phyloP scores from a whole-genome alignment of 2,329 filamentous ascomycete species.

The Monosporascus sp. region DNA sequence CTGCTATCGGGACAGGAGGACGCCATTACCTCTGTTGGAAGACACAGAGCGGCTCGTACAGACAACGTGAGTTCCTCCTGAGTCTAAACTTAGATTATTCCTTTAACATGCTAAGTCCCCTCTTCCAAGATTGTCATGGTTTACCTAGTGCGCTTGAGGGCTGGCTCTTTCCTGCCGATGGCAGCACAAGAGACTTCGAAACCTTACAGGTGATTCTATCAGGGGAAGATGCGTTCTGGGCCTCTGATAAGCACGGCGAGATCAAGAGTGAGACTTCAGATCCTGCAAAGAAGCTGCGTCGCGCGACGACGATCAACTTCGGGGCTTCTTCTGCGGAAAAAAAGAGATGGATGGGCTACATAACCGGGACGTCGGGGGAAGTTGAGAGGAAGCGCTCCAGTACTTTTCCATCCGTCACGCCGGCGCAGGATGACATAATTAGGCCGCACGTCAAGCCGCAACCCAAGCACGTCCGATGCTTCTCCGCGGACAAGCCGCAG shows the following conservation, averaged over 20 bases:
- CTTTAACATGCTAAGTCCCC: not conserved
- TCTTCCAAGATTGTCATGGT: constrained; percentile 18
- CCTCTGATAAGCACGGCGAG: constrained; percentile 22
- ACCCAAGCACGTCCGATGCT: constrained; percentile 8
- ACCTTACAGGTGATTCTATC: constrained; percentile 25
- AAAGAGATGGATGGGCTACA: constrained; percentile 8
- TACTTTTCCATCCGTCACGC: constrained; percentile 14
- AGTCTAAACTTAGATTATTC: not conserved
- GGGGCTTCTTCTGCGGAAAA: constrained; percentile 5
- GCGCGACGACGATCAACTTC: constrained; percentile 16
- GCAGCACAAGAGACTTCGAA: constrained; percentile 22
- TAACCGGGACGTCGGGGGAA: constrained; percentile 3
- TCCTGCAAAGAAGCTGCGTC: constrained; percentile 14
- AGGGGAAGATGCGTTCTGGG: constrained; percentile 22
- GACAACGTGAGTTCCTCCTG: constrained; percentile 17
- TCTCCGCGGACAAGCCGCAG: constrained; percentile 13
- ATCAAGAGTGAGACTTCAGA: constrained; percentile 16
- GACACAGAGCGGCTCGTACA: constrained; percentile 20
- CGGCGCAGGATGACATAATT: constrained; percentile 6
- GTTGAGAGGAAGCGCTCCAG: constrained; percentile 18
- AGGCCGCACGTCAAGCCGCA: constrained; percentile 3
- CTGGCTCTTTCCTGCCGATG: constrained; percentile 24
- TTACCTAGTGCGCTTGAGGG: constrained; percentile 19
- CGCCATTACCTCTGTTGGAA: constrained; percentile 28
- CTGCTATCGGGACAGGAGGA: constrained; percentile 22